These are phyloP conservation scores for Lentithecium fluviatile DNA, from an alignment of 495 filamentous ascomycete species.

Conservation along the genomic window DNA sequence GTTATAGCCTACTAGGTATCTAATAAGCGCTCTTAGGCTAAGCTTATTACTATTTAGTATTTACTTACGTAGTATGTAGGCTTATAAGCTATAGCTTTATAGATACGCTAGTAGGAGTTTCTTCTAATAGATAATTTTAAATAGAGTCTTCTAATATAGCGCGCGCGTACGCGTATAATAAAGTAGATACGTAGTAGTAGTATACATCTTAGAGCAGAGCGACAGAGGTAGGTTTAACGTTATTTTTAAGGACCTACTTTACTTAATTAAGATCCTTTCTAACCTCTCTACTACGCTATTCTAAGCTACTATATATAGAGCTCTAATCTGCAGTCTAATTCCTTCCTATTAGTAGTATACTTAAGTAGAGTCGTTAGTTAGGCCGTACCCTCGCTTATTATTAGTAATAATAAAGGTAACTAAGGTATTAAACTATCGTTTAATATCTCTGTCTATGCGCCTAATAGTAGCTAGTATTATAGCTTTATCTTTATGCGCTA, in stretches of 20 bases:
- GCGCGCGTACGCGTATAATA: constrained; percentile 19
- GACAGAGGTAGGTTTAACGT: too few species aligned
- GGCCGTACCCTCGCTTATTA: too few species aligned
- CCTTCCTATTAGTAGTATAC: not conserved
- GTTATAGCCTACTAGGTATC: constrained; percentile 25
- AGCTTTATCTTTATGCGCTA: not conserved
- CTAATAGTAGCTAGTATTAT: too few species aligned
- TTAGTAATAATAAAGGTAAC: too few species aligned
- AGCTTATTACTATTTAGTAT: constrained; percentile 11
- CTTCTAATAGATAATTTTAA: constrained; percentile 5
- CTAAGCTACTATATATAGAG: not conserved
- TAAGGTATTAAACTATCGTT: too few species aligned
- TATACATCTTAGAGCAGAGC: not conserved
- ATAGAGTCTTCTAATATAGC: constrained; percentile 25
- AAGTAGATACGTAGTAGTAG: constrained; percentile 7
- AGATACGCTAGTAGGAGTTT: constrained; percentile 18
- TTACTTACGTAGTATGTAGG: not conserved
- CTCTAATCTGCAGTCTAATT: not conserved
- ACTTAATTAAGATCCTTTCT: too few species aligned
- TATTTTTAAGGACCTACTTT: too few species aligned
- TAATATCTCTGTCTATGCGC: too few species aligned
- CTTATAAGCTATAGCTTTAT: not conserved
- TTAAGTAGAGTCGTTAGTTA: not conserved
- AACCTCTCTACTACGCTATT: not conserved
- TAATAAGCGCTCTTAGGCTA: constrained; percentile 11